Evolutionary conservation across 768 basidiomycete genomes (phyloP).

Genomic region (Suillus lakei): DNA sequence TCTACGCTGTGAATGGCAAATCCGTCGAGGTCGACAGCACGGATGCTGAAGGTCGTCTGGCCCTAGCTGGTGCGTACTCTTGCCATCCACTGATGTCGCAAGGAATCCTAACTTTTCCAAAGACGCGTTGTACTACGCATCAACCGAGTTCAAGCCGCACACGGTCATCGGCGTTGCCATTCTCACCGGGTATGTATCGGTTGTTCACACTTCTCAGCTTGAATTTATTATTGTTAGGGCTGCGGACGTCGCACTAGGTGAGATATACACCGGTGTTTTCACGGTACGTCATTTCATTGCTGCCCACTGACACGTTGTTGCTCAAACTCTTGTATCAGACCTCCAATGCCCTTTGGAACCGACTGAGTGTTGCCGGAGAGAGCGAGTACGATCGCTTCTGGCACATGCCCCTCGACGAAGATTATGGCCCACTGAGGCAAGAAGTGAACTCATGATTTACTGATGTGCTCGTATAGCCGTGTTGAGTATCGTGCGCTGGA

Average conservation of each 20-base stretch:
- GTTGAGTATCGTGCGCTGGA: too few relatives aligned
- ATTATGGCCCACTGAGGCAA: conserved; percentile 72
- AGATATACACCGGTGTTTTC: conserved; percentile 84
- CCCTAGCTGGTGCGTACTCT: conserved; percentile 61
- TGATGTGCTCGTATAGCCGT: too few relatives aligned
- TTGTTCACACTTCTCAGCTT: too few relatives aligned
- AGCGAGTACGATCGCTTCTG: conserved; percentile 77
- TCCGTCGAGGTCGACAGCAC: conserved; percentile 88
- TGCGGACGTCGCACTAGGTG: too few relatives aligned
- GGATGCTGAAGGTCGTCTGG: conserved; percentile 79
- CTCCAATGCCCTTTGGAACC: conserved; percentile 74
- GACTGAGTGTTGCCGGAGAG: conserved; percentile 71
- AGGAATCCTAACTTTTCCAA: conserved; percentile 6
- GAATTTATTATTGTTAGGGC: too few relatives aligned
- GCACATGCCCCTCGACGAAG: too few relatives aligned
- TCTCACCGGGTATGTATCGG: conserved; percentile 65
- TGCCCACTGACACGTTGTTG: background rate
- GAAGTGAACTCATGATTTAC: too few relatives aligned
- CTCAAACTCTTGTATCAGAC: conserved; percentile 44
- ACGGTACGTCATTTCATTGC: conserved; percentile 48
- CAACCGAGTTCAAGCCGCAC: conserved; percentile 76
- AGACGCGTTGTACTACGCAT: conserved; percentile 87
- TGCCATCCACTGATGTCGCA: background rate
- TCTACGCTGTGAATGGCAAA: conserved; percentile 81
- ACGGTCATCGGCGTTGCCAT: conserved; percentile 89